phyloP scores from a whole-genome alignment of 495 filamentous ascomycete genomes.

The Tuber indicum region DNA sequence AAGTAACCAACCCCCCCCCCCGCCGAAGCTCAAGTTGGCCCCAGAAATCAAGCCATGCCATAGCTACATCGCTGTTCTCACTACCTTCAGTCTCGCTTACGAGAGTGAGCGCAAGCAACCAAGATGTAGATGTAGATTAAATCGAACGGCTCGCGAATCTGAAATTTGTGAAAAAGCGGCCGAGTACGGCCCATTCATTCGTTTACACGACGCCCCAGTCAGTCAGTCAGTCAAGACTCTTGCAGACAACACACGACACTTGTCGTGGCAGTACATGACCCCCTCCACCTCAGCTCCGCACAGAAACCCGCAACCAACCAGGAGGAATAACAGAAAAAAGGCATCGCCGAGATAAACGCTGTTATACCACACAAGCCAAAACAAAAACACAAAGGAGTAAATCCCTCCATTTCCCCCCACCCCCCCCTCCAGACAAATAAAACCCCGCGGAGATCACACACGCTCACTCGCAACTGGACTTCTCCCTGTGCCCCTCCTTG shows the following conservation, averaged over 20 bases:
- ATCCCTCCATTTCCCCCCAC: not conserved
- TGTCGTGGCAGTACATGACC: not conserved
- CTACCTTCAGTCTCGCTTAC: not conserved
- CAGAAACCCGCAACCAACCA: not conserved
- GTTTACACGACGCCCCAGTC: not conserved
- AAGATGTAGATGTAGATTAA: not conserved
- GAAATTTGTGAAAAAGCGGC: not conserved
- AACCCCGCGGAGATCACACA: not conserved
- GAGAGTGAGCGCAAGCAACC: not conserved
- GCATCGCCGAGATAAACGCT: not conserved
- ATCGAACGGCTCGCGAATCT: conserved; percentile 1
- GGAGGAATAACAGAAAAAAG: not conserved
- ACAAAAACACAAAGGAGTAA: not conserved
- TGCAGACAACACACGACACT: not conserved
- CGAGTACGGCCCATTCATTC: not conserved
- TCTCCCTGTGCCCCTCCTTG: not conserved
- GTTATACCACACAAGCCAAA: not conserved
- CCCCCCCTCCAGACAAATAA: no score
- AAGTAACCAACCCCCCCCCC: no score
- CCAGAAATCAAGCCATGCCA: not conserved
- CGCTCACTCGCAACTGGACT: not conserved
- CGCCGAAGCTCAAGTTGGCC: no score
- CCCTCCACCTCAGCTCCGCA: not conserved
- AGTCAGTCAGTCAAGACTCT: not conserved
- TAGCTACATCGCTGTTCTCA: no score